Conservation (phyloP, 1,139 yeast species). For the Sugiyamaella novakii region DNA sequence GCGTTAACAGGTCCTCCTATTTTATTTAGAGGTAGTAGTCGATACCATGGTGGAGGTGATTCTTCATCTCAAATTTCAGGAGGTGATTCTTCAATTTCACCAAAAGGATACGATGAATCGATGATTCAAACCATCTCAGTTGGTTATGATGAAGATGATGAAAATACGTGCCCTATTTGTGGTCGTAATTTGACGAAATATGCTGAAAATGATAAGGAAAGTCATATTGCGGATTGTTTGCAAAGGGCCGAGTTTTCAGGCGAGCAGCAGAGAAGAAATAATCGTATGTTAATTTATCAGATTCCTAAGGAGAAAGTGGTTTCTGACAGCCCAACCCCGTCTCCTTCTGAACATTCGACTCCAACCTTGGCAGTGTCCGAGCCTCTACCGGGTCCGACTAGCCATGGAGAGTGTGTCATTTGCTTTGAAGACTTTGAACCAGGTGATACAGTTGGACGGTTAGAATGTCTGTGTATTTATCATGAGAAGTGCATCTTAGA, state of each 20-base stretch:
- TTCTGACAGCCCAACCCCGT: not conserved
- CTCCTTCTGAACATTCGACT: not conserved
- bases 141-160: constrained; percentile 39
- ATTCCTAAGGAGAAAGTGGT: constrained; percentile 53
- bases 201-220: constrained; percentile 56
- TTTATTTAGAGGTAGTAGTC: constrained; percentile 2
- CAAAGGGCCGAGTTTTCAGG: constrained; percentile 66
- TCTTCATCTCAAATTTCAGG: not conserved
- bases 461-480: constrained; percentile 92
- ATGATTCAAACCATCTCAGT: constrained; percentile 37
- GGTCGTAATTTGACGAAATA: constrained; percentile 42
- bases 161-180: constrained; percentile 60
- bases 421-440: constrained; percentile 86
- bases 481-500: constrained; percentile 87
- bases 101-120: constrained; percentile 30
- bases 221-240: constrained; percentile 72
- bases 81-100: constrained; percentile 3
- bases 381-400: constrained; percentile 16
- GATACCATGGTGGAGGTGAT: not conserved
- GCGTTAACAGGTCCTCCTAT: constrained; percentile 1
- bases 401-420: constrained; percentile 74
- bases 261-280: constrained; percentile 50
- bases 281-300: constrained; percentile 83
- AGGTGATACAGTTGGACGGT: constrained; percentile 86
- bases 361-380: not conserved